Base-by-base conservation (phyloP, 257 asterid species). In the Scutellaria barbata region DNA sequence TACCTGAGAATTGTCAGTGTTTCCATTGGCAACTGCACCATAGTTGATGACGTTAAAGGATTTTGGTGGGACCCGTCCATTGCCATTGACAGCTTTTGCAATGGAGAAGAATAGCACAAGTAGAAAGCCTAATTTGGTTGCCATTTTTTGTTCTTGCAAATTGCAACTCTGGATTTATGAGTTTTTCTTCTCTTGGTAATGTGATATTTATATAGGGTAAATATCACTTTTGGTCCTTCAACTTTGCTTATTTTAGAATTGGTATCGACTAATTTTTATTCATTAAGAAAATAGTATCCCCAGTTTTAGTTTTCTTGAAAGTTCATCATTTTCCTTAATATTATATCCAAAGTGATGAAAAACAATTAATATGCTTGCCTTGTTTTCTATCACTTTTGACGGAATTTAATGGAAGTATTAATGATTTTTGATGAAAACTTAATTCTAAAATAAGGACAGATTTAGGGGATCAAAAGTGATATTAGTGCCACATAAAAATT, bases 21-120 rank as follows among this genome's bases (percentile, higher is more conserved):
- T 17, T 48, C 81, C 81, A 22, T 76, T 17, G 8, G 72, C 45
- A 25, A 47, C 45, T 5, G 96, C 96, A 30, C 97, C 97, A 64
- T 84, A 91, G 0, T 66, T 66, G 57, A 17, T 46, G 8, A 87
- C 96, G 33, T 76, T 58, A 11, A 81, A 84, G 78, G 66, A 4
- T 58, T 63, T 81, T 10, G 74, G 56, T 14, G 63, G 80, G 9
- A 17, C 42, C 67, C 0, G 81, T 10, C 12, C 25, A 66, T 8
- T 5, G 33, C 66, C 45, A 22, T 78, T 51, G 2, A 76, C 84
- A 18, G 73, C 78, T 20, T 17, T 45, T 8, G 59, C 64, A 45
- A 69, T 55, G 3, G 60, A 48, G 18, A 75, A 63, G 57, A 73
- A 37, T 1, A 81, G 20, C 53, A 73, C 3, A 6, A 81, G 20